These are phyloP conservation scores for Linanthus parryae DNA, from an alignment of 148 eudicot species.

Conservation along the genomic window DNA sequence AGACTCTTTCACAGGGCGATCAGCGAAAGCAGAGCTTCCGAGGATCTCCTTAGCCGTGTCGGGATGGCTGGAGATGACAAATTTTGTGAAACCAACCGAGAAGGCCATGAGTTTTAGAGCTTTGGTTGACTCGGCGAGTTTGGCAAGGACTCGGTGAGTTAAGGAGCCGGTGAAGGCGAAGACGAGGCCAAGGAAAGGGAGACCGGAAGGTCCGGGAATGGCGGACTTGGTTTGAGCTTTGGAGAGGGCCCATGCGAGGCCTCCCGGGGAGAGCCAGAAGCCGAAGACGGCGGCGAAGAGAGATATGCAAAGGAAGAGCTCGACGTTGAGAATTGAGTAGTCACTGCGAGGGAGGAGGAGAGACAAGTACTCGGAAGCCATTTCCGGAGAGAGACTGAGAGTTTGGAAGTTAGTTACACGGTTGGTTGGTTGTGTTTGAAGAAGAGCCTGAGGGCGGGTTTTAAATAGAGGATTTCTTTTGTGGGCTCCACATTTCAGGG, in stretches of 20 bases:
- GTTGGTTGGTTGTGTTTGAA: too few relatives aligned
- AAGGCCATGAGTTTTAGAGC: conserved; percentile 65
- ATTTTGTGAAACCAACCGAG: conserved; percentile 74
- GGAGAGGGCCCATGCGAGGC: conserved; percentile 70
- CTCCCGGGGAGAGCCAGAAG: conserved; percentile 61
- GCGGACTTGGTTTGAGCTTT: conserved; percentile 17
- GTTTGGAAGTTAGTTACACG: too few relatives aligned
- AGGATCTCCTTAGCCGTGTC: conserved; percentile 73
- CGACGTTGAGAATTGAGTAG: too few relatives aligned
- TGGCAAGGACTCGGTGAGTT: conserved; percentile 46
- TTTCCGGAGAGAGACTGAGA: too few relatives aligned
- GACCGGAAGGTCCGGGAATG: conserved; percentile 72
- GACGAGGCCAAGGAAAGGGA: conserved; percentile 50
- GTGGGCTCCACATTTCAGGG: too few relatives aligned
- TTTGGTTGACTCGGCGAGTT: conserved; percentile 11
- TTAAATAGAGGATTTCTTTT: too few relatives aligned
- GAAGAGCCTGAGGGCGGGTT: too few relatives aligned
- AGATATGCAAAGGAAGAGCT: conserved; percentile 17
- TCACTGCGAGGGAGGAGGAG: too few relatives aligned
- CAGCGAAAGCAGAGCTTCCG: conserved; percentile 61
- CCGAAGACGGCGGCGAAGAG: conserved; percentile 26
- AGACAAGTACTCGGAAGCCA: too few relatives aligned
- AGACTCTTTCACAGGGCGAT: conserved; percentile 79
- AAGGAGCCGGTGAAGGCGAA: conserved; percentile 32
- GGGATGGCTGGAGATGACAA: conserved; percentile 55